phyloP scores from a whole-genome alignment of 129 eudicot species.

The Flaveria ramosissima region DNA sequence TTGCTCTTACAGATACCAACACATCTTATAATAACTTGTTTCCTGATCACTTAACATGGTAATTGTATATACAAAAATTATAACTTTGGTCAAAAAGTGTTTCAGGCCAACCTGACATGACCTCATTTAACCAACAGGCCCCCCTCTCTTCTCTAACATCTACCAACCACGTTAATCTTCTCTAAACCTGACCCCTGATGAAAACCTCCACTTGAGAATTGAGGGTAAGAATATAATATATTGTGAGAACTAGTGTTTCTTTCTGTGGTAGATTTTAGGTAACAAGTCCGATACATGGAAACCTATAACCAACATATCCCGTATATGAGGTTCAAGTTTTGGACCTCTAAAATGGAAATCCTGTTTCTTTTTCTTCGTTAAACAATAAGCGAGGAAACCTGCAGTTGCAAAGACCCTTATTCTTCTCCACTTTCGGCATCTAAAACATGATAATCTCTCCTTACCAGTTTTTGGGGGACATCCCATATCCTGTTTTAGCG shows the following conservation, averaged over 20 bases:
- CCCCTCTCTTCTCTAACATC: no score
- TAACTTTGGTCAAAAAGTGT: not conserved
- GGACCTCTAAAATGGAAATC: not conserved
- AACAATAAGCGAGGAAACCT: no score
- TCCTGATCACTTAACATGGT: not conserved
- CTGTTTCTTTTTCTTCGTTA: no score
- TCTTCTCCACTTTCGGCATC: not conserved
- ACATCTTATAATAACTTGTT: slow-evolving; percentile 29
- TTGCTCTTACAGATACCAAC: slow-evolving; percentile 42
- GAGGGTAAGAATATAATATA: not conserved
- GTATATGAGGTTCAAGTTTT: not conserved
- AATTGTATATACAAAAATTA: not conserved
- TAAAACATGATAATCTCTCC: not conserved
- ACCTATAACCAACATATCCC: not conserved
- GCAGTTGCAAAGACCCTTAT: no score
- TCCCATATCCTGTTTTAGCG: not conserved
- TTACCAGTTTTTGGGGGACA: not conserved
- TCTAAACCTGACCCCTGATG: not conserved
- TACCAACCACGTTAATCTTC: not conserved
- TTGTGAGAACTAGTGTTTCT: not conserved
- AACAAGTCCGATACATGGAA: not conserved
- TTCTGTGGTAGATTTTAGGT: not conserved
- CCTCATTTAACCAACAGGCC: no score
- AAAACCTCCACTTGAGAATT: not conserved
- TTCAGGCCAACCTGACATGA: not conserved